phyloP scores from a whole-genome alignment of 1,139 yeast genomes.

The Saccharomyces hybrid region DNA sequence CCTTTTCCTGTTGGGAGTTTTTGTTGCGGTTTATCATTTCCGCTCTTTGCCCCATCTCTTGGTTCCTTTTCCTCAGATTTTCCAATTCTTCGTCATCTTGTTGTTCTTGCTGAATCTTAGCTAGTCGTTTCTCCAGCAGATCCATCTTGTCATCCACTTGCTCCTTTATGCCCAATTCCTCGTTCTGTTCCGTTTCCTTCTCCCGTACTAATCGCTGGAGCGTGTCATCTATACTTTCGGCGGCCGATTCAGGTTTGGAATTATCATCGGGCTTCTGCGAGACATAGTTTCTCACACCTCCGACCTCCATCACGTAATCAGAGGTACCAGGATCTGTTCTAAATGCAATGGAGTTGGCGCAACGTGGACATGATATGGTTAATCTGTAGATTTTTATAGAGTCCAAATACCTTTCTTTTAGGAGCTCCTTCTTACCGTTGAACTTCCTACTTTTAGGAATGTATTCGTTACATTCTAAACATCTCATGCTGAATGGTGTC shows the following conservation, averaged over 20 bases:
- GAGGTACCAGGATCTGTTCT: conserved; percentile 83
- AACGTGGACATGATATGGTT: conserved; percentile 75
- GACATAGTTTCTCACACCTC: conserved; percentile 72
- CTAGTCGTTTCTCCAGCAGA: conserved; percentile 56
- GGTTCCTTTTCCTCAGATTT: conserved; percentile 23
- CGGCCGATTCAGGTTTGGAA: conserved; percentile 23
- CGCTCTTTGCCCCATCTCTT: conserved; percentile 9
- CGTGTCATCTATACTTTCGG: conserved; percentile 71
- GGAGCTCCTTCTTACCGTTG: conserved; percentile 78
- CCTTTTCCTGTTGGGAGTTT: not conserved
- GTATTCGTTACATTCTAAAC: conserved; percentile 73
- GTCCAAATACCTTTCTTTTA: conserved; percentile 66
- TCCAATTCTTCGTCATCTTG: conserved; percentile 60
- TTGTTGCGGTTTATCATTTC: conserved; percentile 1
- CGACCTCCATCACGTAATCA: conserved; percentile 69
- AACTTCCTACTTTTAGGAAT: conserved; percentile 81
- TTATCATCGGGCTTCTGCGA: conserved; percentile 34
- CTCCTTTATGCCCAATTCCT: conserved; percentile 37
- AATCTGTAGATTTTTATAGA: conserved; percentile 59
- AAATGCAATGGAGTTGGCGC: conserved; percentile 68
- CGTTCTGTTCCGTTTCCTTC: conserved; percentile 45
- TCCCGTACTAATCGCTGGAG: conserved; percentile 61
- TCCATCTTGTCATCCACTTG: conserved; percentile 44
- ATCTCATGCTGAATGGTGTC: conserved; percentile 92
- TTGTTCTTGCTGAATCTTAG: conserved; percentile 64